Conservation (phyloP, 495 filamentous ascomycete species). For the Daldinia childiae region DNA sequence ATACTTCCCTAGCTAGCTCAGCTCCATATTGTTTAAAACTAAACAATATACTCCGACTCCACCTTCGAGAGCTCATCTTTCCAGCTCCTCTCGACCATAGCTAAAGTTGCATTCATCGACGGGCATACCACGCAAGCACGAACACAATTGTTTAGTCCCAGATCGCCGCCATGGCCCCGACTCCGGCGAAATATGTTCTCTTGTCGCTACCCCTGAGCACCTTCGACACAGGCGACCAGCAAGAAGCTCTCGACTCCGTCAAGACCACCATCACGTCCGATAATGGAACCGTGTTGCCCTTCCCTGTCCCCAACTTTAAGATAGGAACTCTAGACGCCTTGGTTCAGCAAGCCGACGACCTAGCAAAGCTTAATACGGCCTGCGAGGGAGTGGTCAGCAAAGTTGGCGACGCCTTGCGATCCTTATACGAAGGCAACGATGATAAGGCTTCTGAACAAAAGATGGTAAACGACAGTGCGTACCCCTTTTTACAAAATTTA, state of each 20-base stretch:
- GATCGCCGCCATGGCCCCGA: conserved; percentile 41
- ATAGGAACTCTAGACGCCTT: conserved; percentile 95
- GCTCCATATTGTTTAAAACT: not conserved
- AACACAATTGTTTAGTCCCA: conserved; percentile 7
- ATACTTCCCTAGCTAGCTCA: conserved; percentile 5
- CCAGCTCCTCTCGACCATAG: conserved; percentile 1
- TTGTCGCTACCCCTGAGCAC: conserved; percentile 59
- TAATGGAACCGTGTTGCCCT: conserved; percentile 78
- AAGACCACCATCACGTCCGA: conserved; percentile 76
- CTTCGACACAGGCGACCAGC: conserved; percentile 70
- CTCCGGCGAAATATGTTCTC: conserved; percentile 57
- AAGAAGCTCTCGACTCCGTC: conserved; percentile 82
- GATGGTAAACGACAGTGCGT: conserved; percentile 93
- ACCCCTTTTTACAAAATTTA: too few relatives aligned
- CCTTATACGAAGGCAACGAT: conserved; percentile 82
- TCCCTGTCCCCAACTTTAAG: conserved; percentile 92
- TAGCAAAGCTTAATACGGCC: conserved; percentile 82
- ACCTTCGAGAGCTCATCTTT: conserved; percentile 21
- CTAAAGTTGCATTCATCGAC: not conserved
- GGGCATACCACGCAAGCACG: not conserved
- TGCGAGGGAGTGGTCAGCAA: conserved; percentile 88
- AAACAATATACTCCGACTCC: conserved; percentile 27
- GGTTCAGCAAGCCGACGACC: conserved; percentile 96
- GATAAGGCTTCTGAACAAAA: conserved; percentile 86
- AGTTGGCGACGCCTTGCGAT: conserved; percentile 84